phyloP scores from a whole-genome alignment of 768 basidiomycete genomes.

The Cytidiella melzeri region DNA sequence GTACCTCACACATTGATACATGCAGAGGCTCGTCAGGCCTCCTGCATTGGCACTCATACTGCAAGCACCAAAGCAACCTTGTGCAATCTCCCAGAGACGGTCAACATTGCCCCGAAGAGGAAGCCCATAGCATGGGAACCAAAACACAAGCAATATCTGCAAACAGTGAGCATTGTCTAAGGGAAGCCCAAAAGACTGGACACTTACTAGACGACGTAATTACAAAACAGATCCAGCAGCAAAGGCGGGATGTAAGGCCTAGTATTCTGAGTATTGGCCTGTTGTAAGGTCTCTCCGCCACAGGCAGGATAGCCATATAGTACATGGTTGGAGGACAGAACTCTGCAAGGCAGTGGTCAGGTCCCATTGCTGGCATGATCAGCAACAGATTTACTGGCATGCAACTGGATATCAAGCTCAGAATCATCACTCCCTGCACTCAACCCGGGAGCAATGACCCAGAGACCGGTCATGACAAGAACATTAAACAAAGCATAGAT shows the following conservation, averaged over 20 bases:
- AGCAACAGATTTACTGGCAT: slow-evolving; percentile 57
- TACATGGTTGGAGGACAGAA: slow-evolving; percentile 93
- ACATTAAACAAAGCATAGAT: slow-evolving; percentile 79
- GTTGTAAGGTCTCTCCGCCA: slow-evolving; percentile 78
- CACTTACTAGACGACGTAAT: slow-evolving; percentile 87
- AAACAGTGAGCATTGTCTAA: slow-evolving; percentile 2
- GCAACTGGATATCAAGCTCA: slow-evolving; percentile 77
- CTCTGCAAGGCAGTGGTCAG: slow-evolving; percentile 40
- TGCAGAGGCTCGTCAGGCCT: too few relatives aligned
- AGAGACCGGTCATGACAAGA: slow-evolving; percentile 85
- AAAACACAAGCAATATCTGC: slow-evolving; percentile 85
- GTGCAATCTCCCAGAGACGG: slow-evolving; percentile 97
- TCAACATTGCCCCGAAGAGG: slow-evolving; percentile 97
- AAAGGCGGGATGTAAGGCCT: slow-evolving; percentile 90
- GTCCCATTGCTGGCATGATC: not conserved
- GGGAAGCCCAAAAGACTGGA: not conserved
- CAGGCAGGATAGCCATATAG: slow-evolving; percentile 90
- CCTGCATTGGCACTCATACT: slow-evolving; percentile 99
- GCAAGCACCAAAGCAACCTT: slow-evolving; percentile 95
- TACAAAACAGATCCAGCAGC: slow-evolving; percentile 89
- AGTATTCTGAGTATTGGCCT: slow-evolving; percentile 81
- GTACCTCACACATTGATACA: too few relatives aligned
- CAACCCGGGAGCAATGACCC: slow-evolving; percentile 92
- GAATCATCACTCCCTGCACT: slow-evolving; percentile 70
- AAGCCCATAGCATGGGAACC: slow-evolving; percentile 88